phyloP scores from a whole-genome alignment of 2,329 filamentous ascomycete genomes.

The Curvularia verruculosa region DNA sequence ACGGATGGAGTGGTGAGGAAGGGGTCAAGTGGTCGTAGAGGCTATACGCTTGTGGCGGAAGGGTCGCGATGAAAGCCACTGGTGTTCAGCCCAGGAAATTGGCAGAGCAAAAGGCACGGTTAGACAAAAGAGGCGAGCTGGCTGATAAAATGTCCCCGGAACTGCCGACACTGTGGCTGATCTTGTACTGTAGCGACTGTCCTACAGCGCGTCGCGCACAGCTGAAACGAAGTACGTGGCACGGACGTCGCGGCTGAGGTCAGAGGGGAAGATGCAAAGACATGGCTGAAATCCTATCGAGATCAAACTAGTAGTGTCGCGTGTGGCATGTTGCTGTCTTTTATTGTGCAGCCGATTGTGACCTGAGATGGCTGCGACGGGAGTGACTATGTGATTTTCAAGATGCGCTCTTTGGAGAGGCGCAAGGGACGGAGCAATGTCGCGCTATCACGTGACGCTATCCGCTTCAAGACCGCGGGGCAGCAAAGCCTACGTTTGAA shows the following conservation, averaged over 20 bases:
- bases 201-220: slow-evolving; percentile 26
- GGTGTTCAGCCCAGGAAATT: background rate
- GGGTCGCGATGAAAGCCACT: background rate
- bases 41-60: slow-evolving; percentile 5
- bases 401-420: background rate
- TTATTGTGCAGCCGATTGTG: background rate
- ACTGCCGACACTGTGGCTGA: slow-evolving; percentile 25
- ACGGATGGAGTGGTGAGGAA: background rate
- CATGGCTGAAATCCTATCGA: background rate
- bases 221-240: slow-evolving; percentile 39
- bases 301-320: background rate
- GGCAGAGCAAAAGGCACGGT: background rate
- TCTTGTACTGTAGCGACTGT: slow-evolving; percentile 24
- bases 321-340: background rate
- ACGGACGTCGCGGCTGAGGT: slow-evolving; percentile 28
- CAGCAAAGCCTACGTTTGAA: background rate
- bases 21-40: background rate
- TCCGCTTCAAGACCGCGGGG: background rate
- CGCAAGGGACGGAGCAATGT: background rate
- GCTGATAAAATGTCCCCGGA: slow-evolving; percentile 7
- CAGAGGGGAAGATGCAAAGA: slow-evolving; percentile 3
- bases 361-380: background rate
- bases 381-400: background rate
- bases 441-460: slow-evolving; percentile 13
- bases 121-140: slow-evolving; percentile 11